Conservation (phyloP, 306 rosid species). For the Cucurbita moschata region DNA sequence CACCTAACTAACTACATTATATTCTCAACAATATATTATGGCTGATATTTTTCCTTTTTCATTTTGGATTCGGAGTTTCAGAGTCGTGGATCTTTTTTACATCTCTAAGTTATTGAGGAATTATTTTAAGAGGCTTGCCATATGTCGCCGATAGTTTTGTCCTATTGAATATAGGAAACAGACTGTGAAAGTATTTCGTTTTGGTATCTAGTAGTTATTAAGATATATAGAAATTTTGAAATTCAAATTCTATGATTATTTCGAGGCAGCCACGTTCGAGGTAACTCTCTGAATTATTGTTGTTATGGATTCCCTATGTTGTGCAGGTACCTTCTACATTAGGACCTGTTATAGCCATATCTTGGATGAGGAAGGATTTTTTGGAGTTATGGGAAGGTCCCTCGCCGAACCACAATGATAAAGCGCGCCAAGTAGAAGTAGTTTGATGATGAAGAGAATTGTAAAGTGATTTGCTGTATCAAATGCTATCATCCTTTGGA, state of each 20-base stretch:
- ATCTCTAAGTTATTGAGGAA: neutral
- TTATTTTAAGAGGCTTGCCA: too few species aligned
- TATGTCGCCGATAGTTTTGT: too few species aligned
- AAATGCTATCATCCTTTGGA: conserved; percentile 11
- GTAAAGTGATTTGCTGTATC: conserved; percentile 38
- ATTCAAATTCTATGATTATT: too few species aligned
- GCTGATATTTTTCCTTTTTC: neutral
- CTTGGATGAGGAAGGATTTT: conserved; percentile 77
- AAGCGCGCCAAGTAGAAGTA: conserved; percentile 56
- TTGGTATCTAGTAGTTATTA: too few species aligned
- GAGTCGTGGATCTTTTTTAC: neutral
- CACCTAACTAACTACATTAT: neutral
- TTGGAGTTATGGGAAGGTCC: conserved; percentile 84
- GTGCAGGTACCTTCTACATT: conserved; percentile 84
- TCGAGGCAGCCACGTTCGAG: too few species aligned
- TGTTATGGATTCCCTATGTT: neutral
- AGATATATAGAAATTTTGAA: too few species aligned
- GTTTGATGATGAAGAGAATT: conserved; percentile 16
- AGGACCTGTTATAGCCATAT: conserved; percentile 61
- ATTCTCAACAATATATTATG: neutral
- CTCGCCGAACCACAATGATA: conserved; percentile 36
- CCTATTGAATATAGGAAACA: too few species aligned
- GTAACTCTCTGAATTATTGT: neutral
- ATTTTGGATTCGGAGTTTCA: neutral
- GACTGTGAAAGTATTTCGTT: too few species aligned